phyloP scores from a whole-genome alignment of 1,284 basidiomycete genomes.

The Anthracocystis setariae region DNA sequence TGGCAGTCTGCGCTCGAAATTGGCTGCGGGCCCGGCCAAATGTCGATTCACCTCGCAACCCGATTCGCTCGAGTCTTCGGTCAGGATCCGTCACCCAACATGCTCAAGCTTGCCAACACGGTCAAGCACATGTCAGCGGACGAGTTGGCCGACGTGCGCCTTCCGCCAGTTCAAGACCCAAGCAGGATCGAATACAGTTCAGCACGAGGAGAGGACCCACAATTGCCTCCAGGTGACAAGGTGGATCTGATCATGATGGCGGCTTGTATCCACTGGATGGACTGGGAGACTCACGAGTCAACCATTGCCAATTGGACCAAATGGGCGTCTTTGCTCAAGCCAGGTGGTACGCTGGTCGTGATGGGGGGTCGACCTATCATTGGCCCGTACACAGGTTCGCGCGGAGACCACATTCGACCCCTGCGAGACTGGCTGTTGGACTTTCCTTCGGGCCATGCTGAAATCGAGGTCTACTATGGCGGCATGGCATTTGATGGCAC shows the following conservation, averaged over 20 bases:
- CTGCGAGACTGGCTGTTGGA: conserved; percentile 41
- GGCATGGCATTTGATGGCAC: background rate
- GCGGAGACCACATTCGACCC: conserved; percentile 32
- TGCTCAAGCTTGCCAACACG: conserved; percentile 44
- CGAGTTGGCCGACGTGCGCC: conserved; percentile 26
- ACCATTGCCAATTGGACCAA: conserved; percentile 24
- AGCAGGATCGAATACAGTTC: conserved; percentile 28
- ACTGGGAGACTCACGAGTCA: conserved; percentile 30
- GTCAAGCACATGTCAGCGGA: conserved; percentile 44
- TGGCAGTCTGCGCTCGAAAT: conserved; percentile 45
- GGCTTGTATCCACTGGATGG: conserved; percentile 49
- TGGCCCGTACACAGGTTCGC: conserved; percentile 33
- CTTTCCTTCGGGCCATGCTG: conserved; percentile 23
- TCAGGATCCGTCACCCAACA: conserved; percentile 40
- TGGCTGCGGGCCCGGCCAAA: conserved; percentile 45
- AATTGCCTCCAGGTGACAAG: conserved; percentile 35
- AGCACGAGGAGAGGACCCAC: conserved; percentile 33
- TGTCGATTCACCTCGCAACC: conserved; percentile 45
- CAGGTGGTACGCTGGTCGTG: conserved; percentile 39
- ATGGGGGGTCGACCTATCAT: conserved; percentile 33
- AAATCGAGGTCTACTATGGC: conserved; percentile 26
- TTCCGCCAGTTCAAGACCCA: conserved; percentile 30
- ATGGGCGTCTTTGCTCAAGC: conserved; percentile 41
- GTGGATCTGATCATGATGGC: conserved; percentile 50
- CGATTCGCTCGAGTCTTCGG: conserved; percentile 38